Evolutionary conservation across 1,284 basidiomycete genomes (phyloP).

Genomic region (Fomitopsis palustris): DNA sequence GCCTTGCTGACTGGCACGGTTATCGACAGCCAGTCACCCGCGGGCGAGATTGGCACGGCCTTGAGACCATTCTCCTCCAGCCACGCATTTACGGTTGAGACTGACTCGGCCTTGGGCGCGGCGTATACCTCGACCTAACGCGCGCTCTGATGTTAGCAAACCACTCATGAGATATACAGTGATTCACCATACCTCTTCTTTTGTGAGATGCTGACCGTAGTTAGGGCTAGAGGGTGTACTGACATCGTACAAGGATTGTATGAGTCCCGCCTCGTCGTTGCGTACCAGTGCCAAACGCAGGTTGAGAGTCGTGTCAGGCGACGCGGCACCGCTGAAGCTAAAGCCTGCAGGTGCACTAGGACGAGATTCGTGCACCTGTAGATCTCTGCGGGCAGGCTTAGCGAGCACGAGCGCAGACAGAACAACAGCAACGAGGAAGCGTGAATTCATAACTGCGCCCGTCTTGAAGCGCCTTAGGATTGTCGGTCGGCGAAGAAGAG

Average conservation of each 20-base stretch:
- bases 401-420: conserved; percentile 23
- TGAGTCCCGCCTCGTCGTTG: conserved; percentile 32
- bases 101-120: conserved; percentile 28
- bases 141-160: no score
- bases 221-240: conserved; percentile 31
- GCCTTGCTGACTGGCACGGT: conserved; percentile 32
- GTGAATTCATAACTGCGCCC: no score
- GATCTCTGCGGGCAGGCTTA: conserved; percentile 23
- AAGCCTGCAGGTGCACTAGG: conserved; percentile 26
- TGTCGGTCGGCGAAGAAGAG: no score
- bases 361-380: conserved; percentile 28
- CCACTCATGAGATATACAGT: background rate
- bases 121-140: conserved; percentile 35
- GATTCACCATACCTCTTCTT: conserved; percentile 26
- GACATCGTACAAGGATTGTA: conserved; percentile 32
- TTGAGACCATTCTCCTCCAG: conserved; percentile 31
- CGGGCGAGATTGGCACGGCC: conserved; percentile 25
- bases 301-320: conserved; percentile 24
- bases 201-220: conserved; percentile 31
- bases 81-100: conserved; percentile 31
- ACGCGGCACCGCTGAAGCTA: conserved; percentile 23
- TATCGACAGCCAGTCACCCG: conserved; percentile 37
- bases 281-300: conserved; percentile 34
- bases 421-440: no score
- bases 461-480: no score